Evolutionary conservation across 345 rosid species (phyloP).

Genomic region (Heritiera fomes): DNA sequence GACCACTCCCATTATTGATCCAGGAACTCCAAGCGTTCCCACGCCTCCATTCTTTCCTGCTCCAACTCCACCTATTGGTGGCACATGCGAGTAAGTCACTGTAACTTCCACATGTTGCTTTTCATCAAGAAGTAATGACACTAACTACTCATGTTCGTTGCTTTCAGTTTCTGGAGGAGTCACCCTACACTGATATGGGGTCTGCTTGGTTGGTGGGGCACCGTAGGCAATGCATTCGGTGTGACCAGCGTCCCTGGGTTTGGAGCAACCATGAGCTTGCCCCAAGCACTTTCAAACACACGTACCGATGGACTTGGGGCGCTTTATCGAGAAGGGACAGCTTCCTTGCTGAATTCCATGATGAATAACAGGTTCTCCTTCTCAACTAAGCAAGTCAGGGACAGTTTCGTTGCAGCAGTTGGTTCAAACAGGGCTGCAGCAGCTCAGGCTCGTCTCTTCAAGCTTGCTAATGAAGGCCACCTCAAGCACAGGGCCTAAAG

Average conservation of each 20-base stretch:
- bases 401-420: constrained; percentile 57
- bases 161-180: constrained; percentile 84
- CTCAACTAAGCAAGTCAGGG: constrained; percentile 75
- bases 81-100: constrained; percentile 83
- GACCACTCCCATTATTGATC: constrained; percentile 38
- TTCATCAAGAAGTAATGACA: neutral
- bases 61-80: constrained; percentile 64
- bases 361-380: constrained; percentile 62
- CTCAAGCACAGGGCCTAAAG: constrained; percentile 54
- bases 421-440: constrained; percentile 69
- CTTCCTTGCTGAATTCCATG: constrained; percentile 89
- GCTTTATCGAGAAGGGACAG: constrained; percentile 93
- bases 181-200: constrained; percentile 83
- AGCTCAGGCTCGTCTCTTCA: constrained; percentile 79
- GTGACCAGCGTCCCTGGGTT: constrained; percentile 52
- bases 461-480: constrained; percentile 87
- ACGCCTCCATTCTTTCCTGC: constrained; percentile 58
- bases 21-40: constrained; percentile 59
- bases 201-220: constrained; percentile 87
- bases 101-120: neutral
- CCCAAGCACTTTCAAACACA: constrained; percentile 81
- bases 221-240: constrained; percentile 68
- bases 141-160: constrained; percentile 9
- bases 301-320: constrained; percentile 63
- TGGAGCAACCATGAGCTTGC: constrained; percentile 63